phyloP scores from a whole-genome alignment of 768 basidiomycete genomes.

The Serendipita sp. region DNA sequence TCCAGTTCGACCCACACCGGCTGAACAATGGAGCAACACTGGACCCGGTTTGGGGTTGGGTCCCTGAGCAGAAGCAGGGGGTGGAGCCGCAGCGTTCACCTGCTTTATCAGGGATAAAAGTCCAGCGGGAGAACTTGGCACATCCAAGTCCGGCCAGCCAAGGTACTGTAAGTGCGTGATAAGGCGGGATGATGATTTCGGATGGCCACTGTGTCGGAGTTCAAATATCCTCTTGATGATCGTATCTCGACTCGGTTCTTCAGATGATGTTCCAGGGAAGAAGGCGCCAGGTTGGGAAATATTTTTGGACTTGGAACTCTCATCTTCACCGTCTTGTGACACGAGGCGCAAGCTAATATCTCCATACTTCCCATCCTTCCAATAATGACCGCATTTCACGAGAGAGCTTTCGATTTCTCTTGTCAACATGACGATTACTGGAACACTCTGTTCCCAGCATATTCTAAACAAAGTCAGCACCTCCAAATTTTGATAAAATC shows the following conservation, averaged over 20 bases:
- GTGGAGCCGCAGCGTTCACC: slow-evolving; percentile 30
- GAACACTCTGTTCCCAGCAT: slow-evolving; percentile 87
- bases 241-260: slow-evolving; percentile 26
- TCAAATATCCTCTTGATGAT: slow-evolving; percentile 38
- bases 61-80: slow-evolving; percentile 6
- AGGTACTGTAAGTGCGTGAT: slow-evolving; percentile 84
- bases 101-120: slow-evolving; percentile 58
- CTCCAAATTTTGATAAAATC: not conserved
- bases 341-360: slow-evolving; percentile 45
- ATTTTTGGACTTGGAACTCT: slow-evolving; percentile 14
- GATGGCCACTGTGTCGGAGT: slow-evolving; percentile 46
- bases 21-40: slow-evolving; percentile 76
- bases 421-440: slow-evolving; percentile 94
- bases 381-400: slow-evolving; percentile 86
- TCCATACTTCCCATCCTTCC: slow-evolving; percentile 50
- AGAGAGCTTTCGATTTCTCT: slow-evolving; percentile 76
- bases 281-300: slow-evolving; percentile 11
- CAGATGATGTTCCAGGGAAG: slow-evolving; percentile 10
- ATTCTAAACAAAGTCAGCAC: slow-evolving; percentile 30
- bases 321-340: slow-evolving; percentile 31
- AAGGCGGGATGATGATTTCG: slow-evolving; percentile 40
- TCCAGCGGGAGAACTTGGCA: slow-evolving; percentile 67
- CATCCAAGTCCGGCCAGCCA: slow-evolving; percentile 94
- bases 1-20: slow-evolving; percentile 89
- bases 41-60: slow-evolving; percentile 23